These are phyloP conservation scores for Chrysanthemum lavandulifolium DNA, from an alignment of 129 eudicot genomes.

Conservation along the genomic window DNA sequence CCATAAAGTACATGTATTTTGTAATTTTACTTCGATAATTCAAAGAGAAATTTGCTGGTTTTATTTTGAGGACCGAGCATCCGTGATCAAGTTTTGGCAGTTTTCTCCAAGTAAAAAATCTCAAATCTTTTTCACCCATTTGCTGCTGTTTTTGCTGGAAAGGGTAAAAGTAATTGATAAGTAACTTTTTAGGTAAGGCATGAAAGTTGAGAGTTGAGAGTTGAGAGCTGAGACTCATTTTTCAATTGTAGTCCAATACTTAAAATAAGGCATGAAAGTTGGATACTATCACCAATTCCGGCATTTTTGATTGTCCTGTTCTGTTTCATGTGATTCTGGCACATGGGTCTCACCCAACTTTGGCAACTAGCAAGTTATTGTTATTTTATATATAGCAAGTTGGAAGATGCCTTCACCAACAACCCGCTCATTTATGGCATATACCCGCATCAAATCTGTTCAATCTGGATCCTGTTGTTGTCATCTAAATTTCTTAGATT, in stretches of 20 bases:
- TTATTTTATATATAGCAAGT: conserved; percentile 12
- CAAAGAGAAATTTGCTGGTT: background rate
- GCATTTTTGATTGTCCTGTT: conserved; percentile 19
- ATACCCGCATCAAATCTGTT: conserved; percentile 10
- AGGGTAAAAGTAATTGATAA: background rate
- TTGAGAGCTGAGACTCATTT: background rate
- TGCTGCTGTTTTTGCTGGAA: background rate
- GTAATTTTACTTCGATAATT: too few species aligned
- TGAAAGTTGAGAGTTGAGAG: too few species aligned
- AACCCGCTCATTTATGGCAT: conserved; percentile 19
- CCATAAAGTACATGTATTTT: too few species aligned
- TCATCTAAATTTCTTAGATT: background rate
- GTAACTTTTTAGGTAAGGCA: background rate
- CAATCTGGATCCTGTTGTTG: background rate
- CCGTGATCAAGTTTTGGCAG: background rate
- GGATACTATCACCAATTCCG: conserved; percentile 5
- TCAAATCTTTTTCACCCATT: background rate
- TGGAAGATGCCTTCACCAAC: conserved; percentile 13
- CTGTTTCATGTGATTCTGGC: background rate
- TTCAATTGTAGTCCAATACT: background rate
- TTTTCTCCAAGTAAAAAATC: background rate
- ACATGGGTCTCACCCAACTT: conserved; percentile 30
- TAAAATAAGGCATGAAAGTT: background rate
- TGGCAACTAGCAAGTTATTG: conserved; percentile 1
- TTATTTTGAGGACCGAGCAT: background rate